Evolutionary conservation across 2,329 filamentous ascomycete species (phyloP).

Genomic region (Alternaria sp.): DNA sequence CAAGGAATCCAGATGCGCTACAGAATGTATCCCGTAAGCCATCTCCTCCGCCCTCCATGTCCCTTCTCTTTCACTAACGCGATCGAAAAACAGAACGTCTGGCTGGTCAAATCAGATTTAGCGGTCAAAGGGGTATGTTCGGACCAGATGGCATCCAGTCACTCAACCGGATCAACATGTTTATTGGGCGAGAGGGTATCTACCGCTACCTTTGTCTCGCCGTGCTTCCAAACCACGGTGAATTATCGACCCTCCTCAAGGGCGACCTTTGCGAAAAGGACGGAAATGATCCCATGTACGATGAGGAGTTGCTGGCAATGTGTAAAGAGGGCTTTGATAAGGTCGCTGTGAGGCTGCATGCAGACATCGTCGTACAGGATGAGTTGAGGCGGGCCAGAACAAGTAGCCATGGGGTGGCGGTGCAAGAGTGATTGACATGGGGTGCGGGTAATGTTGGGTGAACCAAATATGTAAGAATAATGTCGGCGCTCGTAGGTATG

Average conservation of each 20-base stretch:
- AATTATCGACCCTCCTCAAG: slow-evolving; percentile 8
- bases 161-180: slow-evolving; percentile 13
- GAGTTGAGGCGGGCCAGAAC: no score
- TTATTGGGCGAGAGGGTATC: slow-evolving; percentile 12
- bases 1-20: neutral
- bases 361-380: neutral
- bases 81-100: neutral
- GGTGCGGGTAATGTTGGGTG: neutral
- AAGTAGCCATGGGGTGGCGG: no score
- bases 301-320: slow-evolving; percentile 6
- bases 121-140: slow-evolving; percentile 4
- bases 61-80: neutral
- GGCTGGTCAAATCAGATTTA: neutral
- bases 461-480: no score
- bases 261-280: slow-evolving; percentile 6
- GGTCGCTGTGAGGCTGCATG: neutral
- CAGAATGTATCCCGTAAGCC: slow-evolving; percentile 1
- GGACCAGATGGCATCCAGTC: slow-evolving; percentile 13
- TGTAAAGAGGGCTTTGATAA: slow-evolving; percentile 14
- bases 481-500: neutral
- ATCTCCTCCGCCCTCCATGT: neutral
- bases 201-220: slow-evolving; percentile 18
- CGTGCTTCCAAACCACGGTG: neutral
- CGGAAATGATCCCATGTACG: slow-evolving; percentile 10
- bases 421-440: neutral